phyloP scores from a whole-genome alignment of 164 flowering plant genomes.

The Vitis rotundifolia region DNA sequence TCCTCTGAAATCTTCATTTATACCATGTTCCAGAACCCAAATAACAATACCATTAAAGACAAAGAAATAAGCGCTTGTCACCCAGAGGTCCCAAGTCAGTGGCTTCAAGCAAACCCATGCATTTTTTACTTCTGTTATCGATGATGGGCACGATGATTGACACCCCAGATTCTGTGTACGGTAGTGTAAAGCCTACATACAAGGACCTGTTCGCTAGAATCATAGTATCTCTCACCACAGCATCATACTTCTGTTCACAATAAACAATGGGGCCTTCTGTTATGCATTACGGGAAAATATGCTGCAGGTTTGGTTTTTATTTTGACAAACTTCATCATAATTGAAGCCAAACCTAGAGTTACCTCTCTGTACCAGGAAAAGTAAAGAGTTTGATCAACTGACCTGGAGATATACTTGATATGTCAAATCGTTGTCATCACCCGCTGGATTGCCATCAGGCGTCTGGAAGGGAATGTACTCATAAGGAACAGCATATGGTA shows the following conservation, averaged over 20 bases:
- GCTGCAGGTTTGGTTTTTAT: no score
- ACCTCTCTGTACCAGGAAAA: no score
- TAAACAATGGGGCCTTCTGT: not conserved
- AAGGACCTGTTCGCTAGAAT: conserved; percentile 21
- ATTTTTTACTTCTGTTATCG: not conserved
- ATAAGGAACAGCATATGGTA: conserved; percentile 11
- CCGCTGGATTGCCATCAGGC: not conserved
- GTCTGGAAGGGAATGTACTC: conserved; percentile 8
- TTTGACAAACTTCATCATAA: no score
- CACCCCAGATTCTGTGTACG: conserved; percentile 29
- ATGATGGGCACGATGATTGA: conserved; percentile 14
- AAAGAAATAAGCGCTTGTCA: conserved; percentile 2
- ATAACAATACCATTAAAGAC: conserved; percentile 17
- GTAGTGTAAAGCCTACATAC: conserved; percentile 27
- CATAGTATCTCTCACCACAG: conserved; percentile 29
- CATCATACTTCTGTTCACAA: conserved; percentile 17
- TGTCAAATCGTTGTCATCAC: conserved; percentile 8
- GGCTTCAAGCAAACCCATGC: conserved; percentile 32
- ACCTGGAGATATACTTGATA: conserved; percentile 4
- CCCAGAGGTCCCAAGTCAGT: conserved; percentile 22
- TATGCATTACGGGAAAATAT: not conserved
- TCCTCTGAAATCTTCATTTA: conserved; percentile 19
- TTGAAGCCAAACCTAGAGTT: no score
- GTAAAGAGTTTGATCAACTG: no score
- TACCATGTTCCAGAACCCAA: conserved; percentile 32